These are phyloP conservation scores for Neurospora tetraspora DNA, from an alignment of 495 filamentous ascomycete species.

Conservation along the genomic window DNA sequence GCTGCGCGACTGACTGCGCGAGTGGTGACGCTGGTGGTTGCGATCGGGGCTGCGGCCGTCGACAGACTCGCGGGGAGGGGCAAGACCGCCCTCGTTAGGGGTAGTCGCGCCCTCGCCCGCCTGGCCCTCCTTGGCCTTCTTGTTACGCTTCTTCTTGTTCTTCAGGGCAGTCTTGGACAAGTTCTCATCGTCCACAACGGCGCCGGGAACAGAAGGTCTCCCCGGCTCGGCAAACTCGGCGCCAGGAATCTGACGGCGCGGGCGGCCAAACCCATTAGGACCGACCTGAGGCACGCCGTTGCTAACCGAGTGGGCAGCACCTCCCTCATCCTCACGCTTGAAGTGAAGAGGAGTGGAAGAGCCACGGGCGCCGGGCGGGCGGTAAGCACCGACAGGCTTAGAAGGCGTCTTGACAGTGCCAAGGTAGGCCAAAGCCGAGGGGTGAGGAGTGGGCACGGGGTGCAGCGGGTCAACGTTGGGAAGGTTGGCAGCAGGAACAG, in stretches of 20 bases:
- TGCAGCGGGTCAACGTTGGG: constrained; percentile 64
- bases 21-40: constrained; percentile 23
- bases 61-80: constrained; percentile 29
- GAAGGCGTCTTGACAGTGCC: constrained; percentile 81
- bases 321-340: constrained; percentile 95
- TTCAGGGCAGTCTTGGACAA: constrained; percentile 82
- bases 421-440: constrained; percentile 74
- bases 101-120: constrained; percentile 21
- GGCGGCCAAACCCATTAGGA: constrained; percentile 71
- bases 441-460: constrained; percentile 69
- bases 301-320: constrained; percentile 70
- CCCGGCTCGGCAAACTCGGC: constrained; percentile 36
- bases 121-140: constrained; percentile 75
- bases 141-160: constrained; percentile 98
- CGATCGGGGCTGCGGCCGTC: constrained; percentile 58
- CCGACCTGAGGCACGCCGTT: constrained; percentile 61
- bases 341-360: constrained; percentile 82
- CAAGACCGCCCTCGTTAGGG: constrained; percentile 24
- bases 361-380: constrained; percentile 91
- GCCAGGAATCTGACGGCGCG: constrained; percentile 43
- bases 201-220: constrained; percentile 55
- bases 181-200: constrained; percentile 59
- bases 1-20: constrained; percentile 45
- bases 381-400: constrained; percentile 90
- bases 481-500: constrained; percentile 50